These are phyloP conservation scores for Aspergillus cristatus DNA, from an alignment of 495 filamentous ascomycete species.

Conservation along the genomic window DNA sequence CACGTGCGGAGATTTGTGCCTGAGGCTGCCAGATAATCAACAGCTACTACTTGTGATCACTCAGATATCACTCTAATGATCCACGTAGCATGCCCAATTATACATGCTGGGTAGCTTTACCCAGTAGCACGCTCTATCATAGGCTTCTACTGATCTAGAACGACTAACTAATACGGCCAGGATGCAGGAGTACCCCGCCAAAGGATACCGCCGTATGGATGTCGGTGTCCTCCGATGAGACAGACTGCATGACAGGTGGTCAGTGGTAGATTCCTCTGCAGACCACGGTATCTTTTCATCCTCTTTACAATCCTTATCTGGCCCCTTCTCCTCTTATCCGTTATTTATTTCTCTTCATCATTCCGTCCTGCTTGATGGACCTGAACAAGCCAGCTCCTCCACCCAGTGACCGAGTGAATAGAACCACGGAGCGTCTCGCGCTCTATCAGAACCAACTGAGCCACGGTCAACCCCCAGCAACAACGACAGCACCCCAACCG, in stretches of 20 bases:
- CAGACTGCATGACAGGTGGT: conserved; percentile 1
- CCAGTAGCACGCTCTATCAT: too few species aligned
- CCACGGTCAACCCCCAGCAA: conserved; percentile 7
- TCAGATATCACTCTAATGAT: neutral
- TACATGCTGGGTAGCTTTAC: too few species aligned
- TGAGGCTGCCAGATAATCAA: neutral
- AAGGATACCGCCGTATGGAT: conserved; percentile 31
- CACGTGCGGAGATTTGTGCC: neutral
- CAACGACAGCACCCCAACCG: conserved; percentile 10
- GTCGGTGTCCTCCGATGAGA: conserved; percentile 35
- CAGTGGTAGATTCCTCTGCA: conserved; percentile 12
- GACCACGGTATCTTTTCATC: too few species aligned
- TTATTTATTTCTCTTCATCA: conserved; percentile 1
- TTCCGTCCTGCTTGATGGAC: conserved; percentile 20
- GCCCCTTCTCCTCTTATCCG: conserved; percentile 3
- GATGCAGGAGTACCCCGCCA: conserved; percentile 10
- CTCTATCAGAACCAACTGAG: conserved; percentile 31
- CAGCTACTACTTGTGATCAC: neutral
- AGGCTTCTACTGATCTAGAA: too few species aligned
- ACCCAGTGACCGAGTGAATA: conserved; percentile 13
- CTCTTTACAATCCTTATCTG: too few species aligned
- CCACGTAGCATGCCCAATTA: too few species aligned
- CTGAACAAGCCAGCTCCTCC: conserved; percentile 2
- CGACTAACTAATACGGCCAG: too few species aligned
- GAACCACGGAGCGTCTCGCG: conserved; percentile 27